Evolutionary conservation across 2,329 filamentous ascomycete genomes (phyloP), one percentile per base, ranked within the genome.

Genomic region (Lasiodiplodia sp.): DNA sequence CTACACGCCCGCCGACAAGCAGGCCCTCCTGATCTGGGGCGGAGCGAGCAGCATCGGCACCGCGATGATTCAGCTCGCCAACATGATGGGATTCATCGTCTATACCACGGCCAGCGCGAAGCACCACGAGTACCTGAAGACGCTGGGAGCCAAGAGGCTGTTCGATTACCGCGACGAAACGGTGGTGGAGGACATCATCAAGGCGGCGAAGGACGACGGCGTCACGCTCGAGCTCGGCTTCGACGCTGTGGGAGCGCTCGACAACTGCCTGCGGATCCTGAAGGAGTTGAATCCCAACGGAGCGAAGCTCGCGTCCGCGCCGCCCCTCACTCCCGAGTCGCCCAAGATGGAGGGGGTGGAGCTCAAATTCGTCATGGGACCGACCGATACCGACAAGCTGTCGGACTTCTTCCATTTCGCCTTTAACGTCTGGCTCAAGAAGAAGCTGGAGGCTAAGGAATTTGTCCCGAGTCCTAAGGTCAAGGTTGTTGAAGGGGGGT

Each of bases 1-100:
- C 44, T 86, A 79, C 70, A 52, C 79, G 75, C 66, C 79, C 71
- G 6, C 69, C 74, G 49, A 73, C 53, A 79, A 79, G 0, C 38
- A 60, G 6, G 68, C 52, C 47, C 21, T 72, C 3, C 70, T 72
- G 25, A 47, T 72, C 40, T 72, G 70, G 71, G 66, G 71, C 55
- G 70, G 62, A 5, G 68, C 70, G 18, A 68, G 56, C 52, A 67
- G 69, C 28, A 66, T 72, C n/a, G 71, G 69, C n/a, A 56, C 49
- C 37, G 68, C 57, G 10, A 58, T 67, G 16, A 18, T 71, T 14
- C 71, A 72, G 34, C 47, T 69, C 3, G 62, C 68, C 10, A 28
- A 31, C n/a, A 28, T 56, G 12, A 66, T 67, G 64, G 71, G 71
- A 4, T 71, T 56, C 55, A 57, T 52, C 6, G 69, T 72, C 44